phyloP scores from a whole-genome alignment of 108 stramenopile genomes.

The Nitzschia sp. region DNA sequence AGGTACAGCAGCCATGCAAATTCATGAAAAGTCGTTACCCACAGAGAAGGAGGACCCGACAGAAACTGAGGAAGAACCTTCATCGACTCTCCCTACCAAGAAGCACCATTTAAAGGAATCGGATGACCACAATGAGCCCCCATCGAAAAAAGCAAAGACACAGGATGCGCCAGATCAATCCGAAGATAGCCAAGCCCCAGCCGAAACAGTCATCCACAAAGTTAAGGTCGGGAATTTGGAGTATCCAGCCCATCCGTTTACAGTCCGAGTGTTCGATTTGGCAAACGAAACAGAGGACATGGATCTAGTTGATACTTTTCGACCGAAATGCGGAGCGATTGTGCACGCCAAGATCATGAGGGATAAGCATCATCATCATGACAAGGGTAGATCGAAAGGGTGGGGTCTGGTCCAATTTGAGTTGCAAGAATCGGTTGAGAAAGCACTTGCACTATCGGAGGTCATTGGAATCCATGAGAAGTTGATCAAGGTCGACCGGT shows the following conservation, averaged over 20 bases:
- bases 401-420: conserved; percentile 87
- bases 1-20: not conserved
- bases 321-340: conserved; percentile 61
- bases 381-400: conserved; percentile 71
- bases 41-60: not conserved
- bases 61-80: not conserved
- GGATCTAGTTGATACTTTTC: conserved; percentile 83
- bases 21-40: not conserved
- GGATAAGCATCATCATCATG: conserved; percentile 68
- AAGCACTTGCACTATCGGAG: conserved; percentile 66
- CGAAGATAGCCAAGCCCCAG: conserved; percentile 14
- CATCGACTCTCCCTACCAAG: not conserved
- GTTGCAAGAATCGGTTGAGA: conserved; percentile 75
- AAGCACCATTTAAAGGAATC: conserved; percentile 18
- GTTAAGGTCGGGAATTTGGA: conserved; percentile 76
- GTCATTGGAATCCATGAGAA: conserved; percentile 68
- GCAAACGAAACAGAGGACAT: conserved; percentile 70
- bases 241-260: conserved; percentile 89
- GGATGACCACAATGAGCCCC: conserved; percentile 33
- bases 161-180: not conserved
- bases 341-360: conserved; percentile 85
- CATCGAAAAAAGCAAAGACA: conserved; percentile 1
- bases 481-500: conserved; percentile 63
- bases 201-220: conserved; percentile 51
- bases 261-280: conserved; percentile 80